Evolutionary conservation across 306 rosid species (phyloP).

Genomic region (Gastrolobium bilobum): DNA sequence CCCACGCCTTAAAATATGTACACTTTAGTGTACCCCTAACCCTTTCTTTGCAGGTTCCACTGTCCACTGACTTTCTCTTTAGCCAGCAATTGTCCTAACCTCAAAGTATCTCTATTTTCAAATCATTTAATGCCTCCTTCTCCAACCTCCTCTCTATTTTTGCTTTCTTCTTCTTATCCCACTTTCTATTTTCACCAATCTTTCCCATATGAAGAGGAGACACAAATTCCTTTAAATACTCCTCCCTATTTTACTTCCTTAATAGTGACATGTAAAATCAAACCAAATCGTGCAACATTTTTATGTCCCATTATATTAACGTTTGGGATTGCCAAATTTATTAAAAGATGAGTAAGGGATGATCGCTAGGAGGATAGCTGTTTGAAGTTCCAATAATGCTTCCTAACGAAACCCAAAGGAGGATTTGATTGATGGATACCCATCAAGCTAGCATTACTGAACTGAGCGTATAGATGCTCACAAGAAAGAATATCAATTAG

Average conservation of each 20-base stretch:
- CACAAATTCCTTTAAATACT: slow-evolving; percentile 20
- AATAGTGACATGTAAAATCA: slow-evolving; percentile 13
- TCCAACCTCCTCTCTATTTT: not conserved
- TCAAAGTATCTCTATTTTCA: slow-evolving; percentile 31
- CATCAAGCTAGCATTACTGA: slow-evolving; percentile 41
- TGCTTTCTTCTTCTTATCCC: not conserved
- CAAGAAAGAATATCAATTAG: slow-evolving; percentile 36
- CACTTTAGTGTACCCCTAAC: not conserved
- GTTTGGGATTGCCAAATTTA: slow-evolving; percentile 37
- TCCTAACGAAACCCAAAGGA: not conserved
- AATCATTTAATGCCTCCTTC: not conserved
- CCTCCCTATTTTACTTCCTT: slow-evolving; percentile 18
- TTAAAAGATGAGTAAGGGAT: not conserved
- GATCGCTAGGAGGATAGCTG: slow-evolving; percentile 18
- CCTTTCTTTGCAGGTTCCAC: not conserved
- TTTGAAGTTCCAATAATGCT: slow-evolving; percentile 40
- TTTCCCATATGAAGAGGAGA: slow-evolving; percentile 44
- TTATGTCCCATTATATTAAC: slow-evolving; percentile 44
- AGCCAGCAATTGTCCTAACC: slow-evolving; percentile 37
- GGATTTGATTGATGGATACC: slow-evolving; percentile 56
- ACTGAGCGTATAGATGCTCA: slow-evolving; percentile 12
- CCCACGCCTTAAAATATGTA: not conserved
- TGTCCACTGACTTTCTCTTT: slow-evolving; percentile 33
- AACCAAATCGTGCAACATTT: slow-evolving; percentile 48
- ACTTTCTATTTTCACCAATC: slow-evolving; percentile 43